Base-by-base conservation (phyloP, 257 asterid species). In the Fraxinus pennsylvanica region DNA sequence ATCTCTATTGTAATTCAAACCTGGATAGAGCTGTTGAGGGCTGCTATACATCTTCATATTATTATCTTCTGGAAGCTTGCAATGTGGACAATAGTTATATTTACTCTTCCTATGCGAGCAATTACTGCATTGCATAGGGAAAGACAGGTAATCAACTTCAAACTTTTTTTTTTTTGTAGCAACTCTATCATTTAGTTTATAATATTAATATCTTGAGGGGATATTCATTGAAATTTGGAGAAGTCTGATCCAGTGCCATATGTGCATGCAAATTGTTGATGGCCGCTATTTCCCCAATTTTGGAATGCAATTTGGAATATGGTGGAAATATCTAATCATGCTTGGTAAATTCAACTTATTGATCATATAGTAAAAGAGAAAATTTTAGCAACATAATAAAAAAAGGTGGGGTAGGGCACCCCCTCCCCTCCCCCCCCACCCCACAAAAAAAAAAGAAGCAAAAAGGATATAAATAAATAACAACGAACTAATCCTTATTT, bases 101-200 rank as follows among this genome's bases (percentile, higher is more conserved):
- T 91, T 19, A 83, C 90, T 75, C 87, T 92, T 39, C 96, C 97
- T 0, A 65, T 82, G 3, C 91, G 89, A 41, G 86, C 86, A 66
- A 57, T 88, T 33, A 69, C 80, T 19, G 93, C 97, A 8, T 71
- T 91, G 72, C 88, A 79, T 71, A 78, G 87, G 74, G 91, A 91
- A 75, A 84, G 85, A 68, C 39, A 72, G 90, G 96, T 91, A 79
- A 79, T 76, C 38, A 36, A 75, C 85, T 78, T 36, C 30, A 52
- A 27, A 25, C 35, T 72, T 30, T 57, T 6, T 33, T 29, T 33
- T n/a, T 36, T 13, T 14, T 29, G 3, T 78, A 32, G 41, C 30
- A 1, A 22, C 15, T 61, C 32, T 7, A 1, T 61, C 9, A 59
- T 2, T 59, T n/a, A 59, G 17, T 9, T 67, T 35, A 14, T 81